Evolutionary conservation across 495 filamentous ascomycete species (phyloP).

Genomic region (Trichoderma gamsii): DNA sequence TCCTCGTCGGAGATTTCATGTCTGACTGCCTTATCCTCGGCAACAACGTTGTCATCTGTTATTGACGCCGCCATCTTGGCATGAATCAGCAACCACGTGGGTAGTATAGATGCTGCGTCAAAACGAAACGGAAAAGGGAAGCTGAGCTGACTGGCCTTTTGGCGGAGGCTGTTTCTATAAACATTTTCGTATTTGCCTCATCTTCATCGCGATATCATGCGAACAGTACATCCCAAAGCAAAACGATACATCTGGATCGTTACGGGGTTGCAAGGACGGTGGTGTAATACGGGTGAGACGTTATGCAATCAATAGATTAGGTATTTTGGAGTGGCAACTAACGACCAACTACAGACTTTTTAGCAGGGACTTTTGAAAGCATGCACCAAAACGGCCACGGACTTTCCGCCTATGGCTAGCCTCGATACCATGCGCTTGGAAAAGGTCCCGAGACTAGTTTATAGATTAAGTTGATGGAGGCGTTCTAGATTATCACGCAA

Average conservation of each 20-base stretch:
- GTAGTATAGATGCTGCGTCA: background rate
- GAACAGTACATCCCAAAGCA: background rate
- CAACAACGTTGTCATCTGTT: background rate
- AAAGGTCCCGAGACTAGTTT: slow-evolving; percentile 3
- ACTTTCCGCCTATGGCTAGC: background rate
- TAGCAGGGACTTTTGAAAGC: background rate
- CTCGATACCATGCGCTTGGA: background rate
- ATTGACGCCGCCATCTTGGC: background rate
- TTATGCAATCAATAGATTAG: slow-evolving; percentile 6
- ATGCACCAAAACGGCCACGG: background rate
- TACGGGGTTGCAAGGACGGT: background rate
- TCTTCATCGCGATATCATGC: background rate
- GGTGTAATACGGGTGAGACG: slow-evolving; percentile 4
- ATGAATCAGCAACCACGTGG: background rate
- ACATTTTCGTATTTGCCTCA: background rate
- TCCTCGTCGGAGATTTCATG: background rate
- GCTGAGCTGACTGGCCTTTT: background rate
- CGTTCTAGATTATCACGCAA: background rate
- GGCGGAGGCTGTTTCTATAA: background rate
- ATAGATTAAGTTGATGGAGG: background rate
- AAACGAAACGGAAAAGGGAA: background rate
- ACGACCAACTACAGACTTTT: background rate
- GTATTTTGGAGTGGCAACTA: background rate
- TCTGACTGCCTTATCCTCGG: background rate
- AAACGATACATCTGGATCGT: background rate